Conservation (phyloP, 495 filamentous ascomycete species). For the Neurospora sp. region DNA sequence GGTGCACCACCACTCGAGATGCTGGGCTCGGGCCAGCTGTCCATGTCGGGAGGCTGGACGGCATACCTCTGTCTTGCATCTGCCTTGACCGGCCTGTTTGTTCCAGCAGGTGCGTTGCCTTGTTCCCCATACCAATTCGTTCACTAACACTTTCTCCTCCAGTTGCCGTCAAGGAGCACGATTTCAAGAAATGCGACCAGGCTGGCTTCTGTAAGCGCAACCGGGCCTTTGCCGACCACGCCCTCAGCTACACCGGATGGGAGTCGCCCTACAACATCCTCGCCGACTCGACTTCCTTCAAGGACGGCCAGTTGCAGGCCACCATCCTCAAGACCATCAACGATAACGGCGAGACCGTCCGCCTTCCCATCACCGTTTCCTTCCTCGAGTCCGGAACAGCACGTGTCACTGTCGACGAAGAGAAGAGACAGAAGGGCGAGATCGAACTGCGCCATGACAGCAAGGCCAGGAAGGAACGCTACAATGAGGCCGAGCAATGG, state of each 20-base stretch:
- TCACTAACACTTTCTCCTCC: constrained; percentile 5
- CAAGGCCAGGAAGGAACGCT: constrained; percentile 78
- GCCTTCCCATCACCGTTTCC: constrained; percentile 72
- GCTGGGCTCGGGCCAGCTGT: constrained; percentile 35
- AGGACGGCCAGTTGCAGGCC: constrained; percentile 69
- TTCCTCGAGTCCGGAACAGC: constrained; percentile 84
- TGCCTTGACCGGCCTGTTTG: constrained; percentile 34
- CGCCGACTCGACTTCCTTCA: constrained; percentile 58
- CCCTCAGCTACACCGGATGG: constrained; percentile 55
- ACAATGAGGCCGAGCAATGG: constrained; percentile 85
- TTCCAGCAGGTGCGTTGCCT: constrained; percentile 36
- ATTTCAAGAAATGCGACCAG: constrained; percentile 92
- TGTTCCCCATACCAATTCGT: neutral
- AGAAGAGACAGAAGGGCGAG: constrained; percentile 76
- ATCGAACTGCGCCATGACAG: constrained; percentile 81
- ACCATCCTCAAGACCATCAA: constrained; percentile 65
- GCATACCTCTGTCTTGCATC: constrained; percentile 40
- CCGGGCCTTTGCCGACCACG: constrained; percentile 76
- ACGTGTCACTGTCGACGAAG: constrained; percentile 81
- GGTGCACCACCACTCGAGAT: constrained; percentile 16
- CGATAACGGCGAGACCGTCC: constrained; percentile 50
- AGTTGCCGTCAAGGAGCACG: constrained; percentile 86
- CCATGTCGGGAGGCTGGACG: constrained; percentile 41
- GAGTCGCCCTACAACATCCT: constrained; percentile 71
- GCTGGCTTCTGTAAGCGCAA: constrained; percentile 96